Evolutionary conservation across 2,329 filamentous ascomycete species (phyloP), one percentile per base, ranked within the genome.

Genomic region (Aspergillus melleus): DNA sequence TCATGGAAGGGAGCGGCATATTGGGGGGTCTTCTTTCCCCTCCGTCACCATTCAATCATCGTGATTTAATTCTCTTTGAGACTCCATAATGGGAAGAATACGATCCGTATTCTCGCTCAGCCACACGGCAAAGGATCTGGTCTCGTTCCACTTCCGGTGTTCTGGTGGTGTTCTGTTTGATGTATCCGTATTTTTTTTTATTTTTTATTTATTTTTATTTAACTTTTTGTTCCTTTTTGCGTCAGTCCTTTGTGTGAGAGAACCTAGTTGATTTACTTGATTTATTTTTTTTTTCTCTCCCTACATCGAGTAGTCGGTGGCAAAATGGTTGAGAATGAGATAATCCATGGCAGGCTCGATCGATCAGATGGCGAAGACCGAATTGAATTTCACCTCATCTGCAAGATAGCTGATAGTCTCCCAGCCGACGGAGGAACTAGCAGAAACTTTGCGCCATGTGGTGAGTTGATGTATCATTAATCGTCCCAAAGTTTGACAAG

Each of bases 1-100:
- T 54, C 55, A 57, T 70, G 58, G 68, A 69, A 70, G 62, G 62
- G 54, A 57, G 50, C 22, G 47, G 49, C 47, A 19, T 54, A n/a
- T 20, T 39, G 14, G 11, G 11, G 4, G 14, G 32, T 16, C 5
- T 42, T n/a, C 6, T n/a, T n/a, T 8, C 14, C 16, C 16, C 16
- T n/a, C 36, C 14, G 12, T 42, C 36, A 42, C 36, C 36, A n/a
- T n/a, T 52, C 26, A 49, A 39, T 29, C 54, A 51, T 10, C 29
- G 16, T 24, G 26, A 55, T 22, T n/a, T 20, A 44, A 36, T n/a
- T 19, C 24, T 5, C 9, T 16, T 39, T 11, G 19, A 24, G 24
- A n/a, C 19, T n/a, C 14, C 20, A 29, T 32, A 52, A 36, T 12
- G 22, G 22, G 22, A 24, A 24, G 22, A 62, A 60, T 59, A 50